Evolutionary conservation across 495 filamentous ascomycete genomes (phyloP), one percentile per base, ranked within the genome.

Genomic region (Cercophora sp.): DNA sequence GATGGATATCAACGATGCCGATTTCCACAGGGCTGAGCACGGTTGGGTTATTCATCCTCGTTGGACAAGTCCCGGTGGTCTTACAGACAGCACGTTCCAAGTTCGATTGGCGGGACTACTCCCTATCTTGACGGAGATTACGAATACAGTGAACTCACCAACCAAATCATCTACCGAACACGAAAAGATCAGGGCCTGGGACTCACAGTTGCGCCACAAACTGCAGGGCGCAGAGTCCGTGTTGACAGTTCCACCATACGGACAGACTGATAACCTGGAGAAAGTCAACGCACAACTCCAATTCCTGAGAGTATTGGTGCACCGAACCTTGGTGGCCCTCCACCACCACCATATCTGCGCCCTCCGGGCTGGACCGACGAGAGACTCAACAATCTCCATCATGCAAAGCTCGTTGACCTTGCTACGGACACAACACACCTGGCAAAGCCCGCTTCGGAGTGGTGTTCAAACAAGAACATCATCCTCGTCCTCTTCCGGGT

Each of bases 21-120:
- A 51, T 23, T 53, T 63, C 43, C 46, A 56, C 15, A 43, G 48
- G 10, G 46, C 52, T 2, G 53, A 57, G 20, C 47, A 54, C 19
- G 56, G 59, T 16, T 65, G 62, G 62, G 25, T 55, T 1, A 22
- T 61, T 1, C 58, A 56, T 22, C 16, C 36, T 5, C 35, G 42
- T 25, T 54, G 34, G 34, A 20, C 47, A 9, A 2, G 35, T 3
- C 10, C 27, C 0, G 24, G 32, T 1, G 37, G 11, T 5, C 32
- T 32, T 9, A 65, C 58, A 8, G 62, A 65, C 23, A 56, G 56
- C 25, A 61, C 36, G 5, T 65, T 57, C 47, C 62, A 65, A 40
- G 31, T 50, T 3, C 56, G 45, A 23, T 39, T 65, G 13, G 40
- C 56, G n/a, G 45, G 20, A 9, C 5, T 58, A 3, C 37, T 64